Evolutionary conservation across 2,329 filamentous ascomycete species (phyloP).

Genomic region (Penicillium nordicum): DNA sequence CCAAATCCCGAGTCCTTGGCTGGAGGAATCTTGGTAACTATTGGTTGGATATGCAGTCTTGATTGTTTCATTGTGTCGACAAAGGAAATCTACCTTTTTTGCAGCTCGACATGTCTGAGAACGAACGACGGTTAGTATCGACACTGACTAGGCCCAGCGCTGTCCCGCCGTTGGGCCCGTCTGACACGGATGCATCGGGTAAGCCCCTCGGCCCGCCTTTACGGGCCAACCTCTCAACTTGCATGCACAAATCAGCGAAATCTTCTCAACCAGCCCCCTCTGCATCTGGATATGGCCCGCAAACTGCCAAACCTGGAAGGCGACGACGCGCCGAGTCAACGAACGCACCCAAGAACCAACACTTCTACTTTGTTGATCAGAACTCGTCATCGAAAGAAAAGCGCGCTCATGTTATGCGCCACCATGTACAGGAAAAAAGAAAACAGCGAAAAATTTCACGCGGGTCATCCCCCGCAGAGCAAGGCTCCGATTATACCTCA

Average conservation of each 20-base stretch:
- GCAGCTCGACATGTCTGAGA: constrained; percentile 18
- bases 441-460: constrained; percentile 32
- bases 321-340: constrained; percentile 27
- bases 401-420: constrained; percentile 45
- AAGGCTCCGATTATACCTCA: constrained; percentile 1
- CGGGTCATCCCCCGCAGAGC: constrained; percentile 5
- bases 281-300: constrained; percentile 15
- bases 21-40: constrained; percentile 23
- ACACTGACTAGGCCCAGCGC: constrained; percentile 2
- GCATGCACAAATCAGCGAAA: neutral
- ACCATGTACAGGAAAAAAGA: constrained; percentile 43
- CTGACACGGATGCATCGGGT: constrained; percentile 13
- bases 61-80: constrained; percentile 5
- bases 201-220: neutral
- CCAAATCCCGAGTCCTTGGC: constrained; percentile 13
- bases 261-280: constrained; percentile 14
- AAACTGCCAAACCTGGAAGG: constrained; percentile 21
- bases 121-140: constrained; percentile 10
- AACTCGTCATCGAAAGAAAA: constrained; percentile 42
- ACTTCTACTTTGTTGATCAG: constrained; percentile 43
- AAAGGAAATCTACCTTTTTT: constrained; percentile 1
- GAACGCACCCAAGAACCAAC: constrained; percentile 27
- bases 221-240: neutral
- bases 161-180: constrained; percentile 1
- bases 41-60: constrained; percentile 18